These are phyloP conservation scores for Fragilaria crotonensis DNA, from an alignment of 108 stramenopile genomes.

Conservation along the genomic window DNA sequence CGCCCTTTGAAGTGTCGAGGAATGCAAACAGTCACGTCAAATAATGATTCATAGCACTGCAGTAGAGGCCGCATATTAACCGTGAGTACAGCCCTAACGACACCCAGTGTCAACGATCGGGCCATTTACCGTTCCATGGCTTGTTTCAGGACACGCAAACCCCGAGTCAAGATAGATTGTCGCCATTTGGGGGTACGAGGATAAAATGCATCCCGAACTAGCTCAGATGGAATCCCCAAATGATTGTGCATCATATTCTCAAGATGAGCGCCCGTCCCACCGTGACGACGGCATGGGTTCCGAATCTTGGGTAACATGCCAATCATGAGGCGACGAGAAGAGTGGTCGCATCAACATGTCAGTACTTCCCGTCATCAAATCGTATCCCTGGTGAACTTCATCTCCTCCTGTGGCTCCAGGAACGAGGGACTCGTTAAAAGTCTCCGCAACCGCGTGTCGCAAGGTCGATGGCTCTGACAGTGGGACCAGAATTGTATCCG, in stretches of 20 bases:
- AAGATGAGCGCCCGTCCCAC: constrained; percentile 56
- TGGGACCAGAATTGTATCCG: constrained; percentile 26
- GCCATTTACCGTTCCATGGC: constrained; percentile 14
- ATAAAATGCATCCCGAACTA: constrained; percentile 44
- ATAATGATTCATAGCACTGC: too few relatives aligned
- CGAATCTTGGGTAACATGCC: constrained; percentile 58
- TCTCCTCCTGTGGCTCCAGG: constrained; percentile 3
- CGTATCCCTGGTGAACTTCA: constrained; percentile 10
- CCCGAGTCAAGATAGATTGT: constrained; percentile 22
- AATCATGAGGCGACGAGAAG: neutral
- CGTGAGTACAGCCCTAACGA: too few relatives aligned
- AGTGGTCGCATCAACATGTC: neutral
- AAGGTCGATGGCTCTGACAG: neutral
- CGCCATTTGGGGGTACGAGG: constrained; percentile 39
- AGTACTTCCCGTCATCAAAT: constrained; percentile 8
- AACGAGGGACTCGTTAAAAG: constrained; percentile 7
- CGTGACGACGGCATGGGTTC: constrained; percentile 52
- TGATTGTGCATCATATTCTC: constrained; percentile 55
- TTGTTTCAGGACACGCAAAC: constrained; percentile 23
- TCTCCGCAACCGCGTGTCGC: neutral
- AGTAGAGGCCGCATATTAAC: too few relatives aligned
- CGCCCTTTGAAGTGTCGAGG: too few relatives aligned
- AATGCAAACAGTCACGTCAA: too few relatives aligned
- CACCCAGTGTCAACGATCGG: too few relatives aligned
- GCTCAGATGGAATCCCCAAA: constrained; percentile 6